Conservation (phyloP, 2,329 filamentous ascomycete genomes). For the Beauveria sp. region DNA sequence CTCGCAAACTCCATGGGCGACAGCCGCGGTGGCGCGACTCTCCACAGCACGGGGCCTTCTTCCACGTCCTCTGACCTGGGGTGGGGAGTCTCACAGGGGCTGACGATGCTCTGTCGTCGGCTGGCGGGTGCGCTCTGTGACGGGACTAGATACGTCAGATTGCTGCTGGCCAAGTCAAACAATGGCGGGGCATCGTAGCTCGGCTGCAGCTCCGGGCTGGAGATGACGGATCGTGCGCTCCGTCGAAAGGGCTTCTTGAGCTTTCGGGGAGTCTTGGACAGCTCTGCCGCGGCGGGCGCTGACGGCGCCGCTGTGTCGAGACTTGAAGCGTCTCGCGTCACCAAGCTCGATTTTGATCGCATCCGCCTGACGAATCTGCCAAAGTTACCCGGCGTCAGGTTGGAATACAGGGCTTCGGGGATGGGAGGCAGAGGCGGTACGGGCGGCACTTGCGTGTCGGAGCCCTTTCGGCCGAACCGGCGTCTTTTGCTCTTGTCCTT, state of each 20-base stretch:
- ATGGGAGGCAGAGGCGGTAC: conserved; percentile 25
- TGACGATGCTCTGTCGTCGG: not conserved
- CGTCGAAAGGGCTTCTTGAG: conserved; percentile 10
- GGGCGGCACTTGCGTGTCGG: conserved; percentile 17
- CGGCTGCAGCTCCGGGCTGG: conserved; percentile 15
- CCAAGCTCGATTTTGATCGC: conserved; percentile 15
- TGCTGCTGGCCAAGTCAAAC: not conserved
- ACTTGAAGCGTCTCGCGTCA: not conserved
- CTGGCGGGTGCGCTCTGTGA: not conserved
- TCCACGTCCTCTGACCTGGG: not conserved
- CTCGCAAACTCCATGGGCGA: conserved; percentile 34
- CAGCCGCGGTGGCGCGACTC: conserved; percentile 22
- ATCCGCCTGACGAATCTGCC: conserved; percentile 22
- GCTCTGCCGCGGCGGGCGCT: not conserved
- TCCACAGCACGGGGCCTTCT: not conserved
- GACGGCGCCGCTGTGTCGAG: not conserved
- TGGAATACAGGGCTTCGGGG: conserved; percentile 21
- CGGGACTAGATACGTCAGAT: not conserved
- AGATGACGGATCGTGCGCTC: conserved; percentile 19
- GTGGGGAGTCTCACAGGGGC: not conserved
- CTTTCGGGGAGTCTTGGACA: conserved; percentile 3
- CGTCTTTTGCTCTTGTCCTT: conserved; percentile 10
- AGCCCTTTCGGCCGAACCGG: not conserved
- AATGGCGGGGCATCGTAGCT: not conserved
- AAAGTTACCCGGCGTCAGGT: conserved; percentile 19